Percentiles rank a stretch among this genome's conserved stretches.
phyloP scores from a whole-genome alignment of 2,329 filamentous ascomycete species.

The Trichoderma arundinaceum region DNA sequence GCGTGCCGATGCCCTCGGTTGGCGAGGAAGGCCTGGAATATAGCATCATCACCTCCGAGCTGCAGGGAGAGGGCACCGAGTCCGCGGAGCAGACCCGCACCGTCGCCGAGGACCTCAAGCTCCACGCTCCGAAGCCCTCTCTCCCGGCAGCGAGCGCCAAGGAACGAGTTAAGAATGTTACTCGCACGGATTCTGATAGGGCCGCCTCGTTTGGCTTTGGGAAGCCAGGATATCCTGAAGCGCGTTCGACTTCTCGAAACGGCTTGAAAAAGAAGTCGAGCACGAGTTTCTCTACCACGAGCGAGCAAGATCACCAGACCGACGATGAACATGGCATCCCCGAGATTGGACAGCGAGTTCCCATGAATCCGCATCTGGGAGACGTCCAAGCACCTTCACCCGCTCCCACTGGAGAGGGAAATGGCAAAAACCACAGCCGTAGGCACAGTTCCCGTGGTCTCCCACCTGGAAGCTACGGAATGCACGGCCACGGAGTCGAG shows the following conservation, averaged over 20 bases:
- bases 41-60: constrained; percentile 61
- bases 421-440: constrained; percentile 66
- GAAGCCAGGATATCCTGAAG: constrained; percentile 64
- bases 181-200: constrained; percentile 86
- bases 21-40: constrained; percentile 93
- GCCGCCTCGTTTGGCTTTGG: constrained; percentile 86
- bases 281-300: constrained; percentile 61
- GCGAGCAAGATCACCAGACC: constrained; percentile 54
- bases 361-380: constrained; percentile 89
- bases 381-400: constrained; percentile 96
- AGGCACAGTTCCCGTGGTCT: constrained; percentile 73
- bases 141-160: constrained; percentile 81
- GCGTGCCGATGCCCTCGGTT: constrained; percentile 81
- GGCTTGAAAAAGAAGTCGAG: constrained; percentile 69
- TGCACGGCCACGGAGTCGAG: constrained; percentile 83
- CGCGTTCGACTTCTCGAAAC: constrained; percentile 50
- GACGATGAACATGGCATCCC: constrained; percentile 88
- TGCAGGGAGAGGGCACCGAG: constrained; percentile 41
- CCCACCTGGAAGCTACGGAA: constrained; percentile 89
- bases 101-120: constrained; percentile 78
- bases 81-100: constrained; percentile 72
- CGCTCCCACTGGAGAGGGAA: constrained; percentile 56
- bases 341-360: constrained; percentile 89
- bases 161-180: constrained; percentile 81
- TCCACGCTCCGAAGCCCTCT: constrained; percentile 88